Base-by-base conservation (phyloP, 2,329 filamentous ascomycete genomes). In the Dryadomyces quercus-mongolicae region DNA sequence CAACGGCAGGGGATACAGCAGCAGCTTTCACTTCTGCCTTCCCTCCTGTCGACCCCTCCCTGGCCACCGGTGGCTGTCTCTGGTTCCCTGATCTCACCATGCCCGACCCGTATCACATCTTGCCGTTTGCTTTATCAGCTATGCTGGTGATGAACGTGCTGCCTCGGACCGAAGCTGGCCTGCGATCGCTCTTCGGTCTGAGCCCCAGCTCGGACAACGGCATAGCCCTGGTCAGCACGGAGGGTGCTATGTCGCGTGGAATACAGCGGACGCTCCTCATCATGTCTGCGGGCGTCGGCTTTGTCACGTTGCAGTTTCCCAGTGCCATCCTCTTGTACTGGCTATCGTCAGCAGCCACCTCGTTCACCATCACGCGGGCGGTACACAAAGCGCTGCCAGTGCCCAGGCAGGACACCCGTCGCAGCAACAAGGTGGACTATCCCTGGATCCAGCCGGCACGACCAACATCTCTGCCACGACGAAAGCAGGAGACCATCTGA, bases 61-160 rank as follows among this genome's bases (percentile, higher is more conserved):
- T 82, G n/a, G 61, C 67, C 1, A 68, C 72, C 0, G 78, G 74
- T 5, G 78, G 78, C 25, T 71, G 69, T 44, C 66, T 81, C 16
- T 81, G 78, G 77, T 80, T 81, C 60, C 66, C 70, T 2, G 74
- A 82, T 58, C 69, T 82, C 22, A 74, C 73, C 7, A 71, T 62
- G 34, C 66, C 73, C 36, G 79, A 82, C 56, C 76, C 79, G 1
- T 73, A 72, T 54, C 67, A 71, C 54, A 63, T 72, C 31, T 69
- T 81, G 0, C 77, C 79, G 4, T 54, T 70, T 10, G 61, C 65
- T 1, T 61, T 74, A 20, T 71, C 70, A 0, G 65, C 60, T 6
- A 57, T 68, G 18, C 58, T 73, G 15, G 52, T 71, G 4, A 13
- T 55, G 20, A 70, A 71, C 54, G 22, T 69, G 3, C 21, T 70